Evolutionary conservation across 192 early-diverging fungal species (phyloP).

Genomic region (Endogone sp.): DNA sequence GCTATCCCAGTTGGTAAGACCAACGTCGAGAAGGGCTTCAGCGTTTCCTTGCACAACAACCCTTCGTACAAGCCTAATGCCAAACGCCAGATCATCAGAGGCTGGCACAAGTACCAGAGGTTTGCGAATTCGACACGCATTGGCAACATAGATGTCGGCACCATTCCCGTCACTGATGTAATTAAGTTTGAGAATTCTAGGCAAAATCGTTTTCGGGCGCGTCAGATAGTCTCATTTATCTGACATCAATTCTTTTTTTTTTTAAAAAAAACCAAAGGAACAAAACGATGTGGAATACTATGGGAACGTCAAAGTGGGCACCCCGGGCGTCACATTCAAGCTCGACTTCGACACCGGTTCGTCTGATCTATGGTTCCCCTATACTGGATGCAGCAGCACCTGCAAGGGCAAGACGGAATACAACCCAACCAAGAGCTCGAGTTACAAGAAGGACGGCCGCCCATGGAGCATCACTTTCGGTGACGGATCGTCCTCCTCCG

Average conservation of each 20-base stretch:
- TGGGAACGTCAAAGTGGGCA: slow-evolving; percentile 57
- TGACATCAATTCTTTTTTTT: neutral
- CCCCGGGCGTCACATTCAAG: slow-evolving; percentile 64
- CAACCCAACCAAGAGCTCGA: slow-evolving; percentile 29
- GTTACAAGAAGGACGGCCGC: slow-evolving; percentile 52
- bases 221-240: no score
- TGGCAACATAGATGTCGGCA: neutral
- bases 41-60: slow-evolving; percentile 16
- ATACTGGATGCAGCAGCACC: slow-evolving; percentile 26
- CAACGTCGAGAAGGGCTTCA: neutral
- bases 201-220: no score
- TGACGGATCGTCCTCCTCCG: slow-evolving; percentile 49
- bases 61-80: slow-evolving; percentile 23
- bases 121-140: neutral
- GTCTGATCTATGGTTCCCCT: slow-evolving; percentile 62
- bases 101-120: slow-evolving; percentile 14
- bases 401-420: slow-evolving; percentile 30
- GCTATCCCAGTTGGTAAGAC: neutral
- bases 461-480: slow-evolving; percentile 61
- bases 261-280: no score
- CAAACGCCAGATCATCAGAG: slow-evolving; percentile 14
- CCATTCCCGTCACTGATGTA: neutral
- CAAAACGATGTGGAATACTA: slow-evolving; percentile 55
- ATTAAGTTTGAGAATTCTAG: no score
- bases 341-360: slow-evolving; percentile 73